Evolutionary conservation across 495 filamentous ascomycete species (phyloP), one percentile per base, ranked within the genome.

Genomic region (Lepidopterella palustris): DNA sequence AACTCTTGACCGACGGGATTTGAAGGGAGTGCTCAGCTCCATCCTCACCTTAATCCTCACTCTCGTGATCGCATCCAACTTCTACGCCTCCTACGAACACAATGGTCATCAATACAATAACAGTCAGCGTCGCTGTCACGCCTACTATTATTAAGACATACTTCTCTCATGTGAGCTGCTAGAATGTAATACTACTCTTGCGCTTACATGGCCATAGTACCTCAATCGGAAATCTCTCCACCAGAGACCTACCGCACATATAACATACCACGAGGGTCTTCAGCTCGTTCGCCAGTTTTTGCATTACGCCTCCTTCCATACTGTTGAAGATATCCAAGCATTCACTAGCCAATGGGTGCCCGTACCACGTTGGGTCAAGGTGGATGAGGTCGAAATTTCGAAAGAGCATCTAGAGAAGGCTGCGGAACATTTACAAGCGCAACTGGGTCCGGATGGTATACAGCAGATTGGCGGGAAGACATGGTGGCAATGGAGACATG

Each of bases 261-360:
- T 97, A 61, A 90, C 90, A 24, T 97, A 97, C 71, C 88, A 96
- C 66, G 87, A 96, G 73, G 91, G 90, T n/a, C 79, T 97, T n/a
- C 80, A 86, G 27, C 78, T 97, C 21, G 84, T 97, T 60, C 88
- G 88, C 50, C 83, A 84, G 32, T 97, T 97, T 73, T 82, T 97
- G 23, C 66, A 73, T 18, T 88, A 89, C 66, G 86, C 90, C 1
- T 91, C 90, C 1, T 84, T 87, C 60, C 90, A 95, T 68, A 89
- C 88, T 0, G 86, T 97, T 58, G 92, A 97, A 72, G 92, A 97
- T 29, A 71, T 97, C 18, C 92, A 97, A 66, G 83, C 82, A 21
- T 97, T 97, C 72, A 95, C 92, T 0, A 77, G 80, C 23, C 91
- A 96, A 78, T 89, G 87, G 82, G 90, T 96, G 15, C 92, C 90